Evolutionary conservation across 139 green algal species (phyloP), one percentile per base, ranked within the genome.

Genomic region (Zygnema circumcarinatum): DNA sequence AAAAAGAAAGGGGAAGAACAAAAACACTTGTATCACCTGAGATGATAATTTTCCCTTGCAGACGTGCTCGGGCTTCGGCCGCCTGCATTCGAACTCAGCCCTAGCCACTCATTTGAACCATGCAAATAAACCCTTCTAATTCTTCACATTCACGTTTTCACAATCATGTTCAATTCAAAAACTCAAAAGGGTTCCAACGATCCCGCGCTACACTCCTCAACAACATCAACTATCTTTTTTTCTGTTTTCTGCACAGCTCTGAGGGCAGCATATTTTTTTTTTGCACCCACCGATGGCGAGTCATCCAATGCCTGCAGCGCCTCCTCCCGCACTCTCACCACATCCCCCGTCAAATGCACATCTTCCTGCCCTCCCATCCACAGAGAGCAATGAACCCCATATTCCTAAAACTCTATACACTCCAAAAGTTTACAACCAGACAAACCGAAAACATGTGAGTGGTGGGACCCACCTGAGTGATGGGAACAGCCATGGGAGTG

Each of bases 331-430:
- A 79, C 54, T 52, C 16, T 40, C 76, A 84, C 38, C 76, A 84
- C 74, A 52, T 84, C 76, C 74, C 74, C 76, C 7, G 76, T 84
- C 76, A 84, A 79, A 52, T 84, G 11, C 33, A 42, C 38, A 25
- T 78, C 38, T 78, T 78, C 38, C 36, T 78, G 69, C 16, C 3
- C 7, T 78, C 16, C 38, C 36, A 78, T 29, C 29, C 56, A 35
- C 29, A 72, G n/a, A 72, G n/a, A n/a, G 56, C 29, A 72, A n/a
- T 72, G 56, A 72, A n/a, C 29, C 56, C 29, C 56, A 72, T 72
- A 72, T 29, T 35, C 56, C 29, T 29, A 72, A n/a, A 35, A n/a
- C 29, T n/a, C 29, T 72, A 72, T 29, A 72, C n/a, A n/a, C n/a
- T n/a, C n/a, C n/a, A n/a, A n/a, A n/a, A n/a, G n/a, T n/a, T n/a